Evolutionary conservation across 1,284 basidiomycete species (phyloP).

Genomic region (Sanghuangporus baumii): DNA sequence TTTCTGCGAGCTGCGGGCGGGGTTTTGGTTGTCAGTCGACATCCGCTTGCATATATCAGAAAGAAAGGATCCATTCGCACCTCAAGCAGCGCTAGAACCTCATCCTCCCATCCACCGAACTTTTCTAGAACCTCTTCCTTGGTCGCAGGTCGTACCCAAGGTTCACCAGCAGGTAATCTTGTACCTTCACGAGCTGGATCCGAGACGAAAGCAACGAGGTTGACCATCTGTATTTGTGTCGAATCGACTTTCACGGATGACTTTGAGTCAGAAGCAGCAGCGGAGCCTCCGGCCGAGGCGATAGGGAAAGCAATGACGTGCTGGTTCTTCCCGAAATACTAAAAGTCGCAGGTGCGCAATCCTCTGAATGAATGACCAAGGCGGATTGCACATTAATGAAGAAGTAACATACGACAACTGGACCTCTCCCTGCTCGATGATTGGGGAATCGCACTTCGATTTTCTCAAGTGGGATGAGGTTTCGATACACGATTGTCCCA

Average conservation of each 20-base stretch:
- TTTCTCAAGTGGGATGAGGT: slow-evolving; percentile 14
- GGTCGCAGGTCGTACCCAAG: slow-evolving; percentile 23
- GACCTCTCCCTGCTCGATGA: slow-evolving; percentile 8
- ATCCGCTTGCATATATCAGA: neutral
- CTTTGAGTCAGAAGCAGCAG: neutral
- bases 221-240: slow-evolving; percentile 19
- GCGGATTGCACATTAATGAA: neutral
- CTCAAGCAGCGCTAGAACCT: slow-evolving; percentile 23
- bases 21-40: too few relatives aligned
- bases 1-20: slow-evolving; percentile 12
- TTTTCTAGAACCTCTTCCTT: slow-evolving; percentile 20
- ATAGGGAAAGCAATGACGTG: slow-evolving; percentile 16
- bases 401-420: slow-evolving; percentile 1
- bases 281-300: neutral
- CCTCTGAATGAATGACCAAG: too few relatives aligned
- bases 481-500: slow-evolving; percentile 19
- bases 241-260: neutral
- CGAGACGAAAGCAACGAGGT: slow-evolving; percentile 23
- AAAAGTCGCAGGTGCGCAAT: neutral
- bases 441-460: slow-evolving; percentile 10
- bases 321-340: slow-evolving; percentile 15
- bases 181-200: slow-evolving; percentile 20
- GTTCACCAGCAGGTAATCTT: slow-evolving; percentile 16
- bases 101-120: slow-evolving; percentile 25
- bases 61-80: neutral